phyloP scores from a whole-genome alignment of 352 stramenopile genomes.

The Pythium vanterpoolii region DNA sequence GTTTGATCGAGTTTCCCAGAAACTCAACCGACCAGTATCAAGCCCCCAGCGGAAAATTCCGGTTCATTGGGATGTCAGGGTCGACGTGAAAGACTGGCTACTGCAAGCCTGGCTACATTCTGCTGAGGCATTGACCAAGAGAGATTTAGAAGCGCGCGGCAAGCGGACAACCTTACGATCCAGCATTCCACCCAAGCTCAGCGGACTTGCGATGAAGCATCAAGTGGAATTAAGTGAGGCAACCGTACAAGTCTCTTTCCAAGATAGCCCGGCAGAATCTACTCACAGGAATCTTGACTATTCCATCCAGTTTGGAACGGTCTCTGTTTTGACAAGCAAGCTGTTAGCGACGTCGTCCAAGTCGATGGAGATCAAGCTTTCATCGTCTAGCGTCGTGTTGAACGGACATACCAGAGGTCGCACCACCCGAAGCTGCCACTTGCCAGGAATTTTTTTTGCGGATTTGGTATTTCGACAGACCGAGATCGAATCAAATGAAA shows the following conservation, averaged over 20 bases:
- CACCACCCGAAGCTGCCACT: neutral
- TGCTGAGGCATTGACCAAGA: neutral
- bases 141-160: slow-evolving; percentile 12
- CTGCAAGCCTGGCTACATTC: slow-evolving; percentile 11
- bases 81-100: slow-evolving; percentile 19
- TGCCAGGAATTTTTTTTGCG: slow-evolving; percentile 6
- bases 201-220: slow-evolving; percentile 9
- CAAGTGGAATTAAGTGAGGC: slow-evolving; percentile 14
- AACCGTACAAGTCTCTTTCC: slow-evolving; percentile 4
- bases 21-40: neutral
- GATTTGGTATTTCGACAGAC: slow-evolving; percentile 14
- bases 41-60: neutral
- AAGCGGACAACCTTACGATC: slow-evolving; percentile 5
- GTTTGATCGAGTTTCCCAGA: slow-evolving; percentile 6
- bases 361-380: slow-evolving; percentile 18
- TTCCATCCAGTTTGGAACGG: slow-evolving; percentile 3
- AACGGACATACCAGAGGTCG: slow-evolving; percentile 1
- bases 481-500: slow-evolving; percentile 4
- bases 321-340: slow-evolving; percentile 10
- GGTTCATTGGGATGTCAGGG: slow-evolving; percentile 8
- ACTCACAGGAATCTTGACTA: neutral
- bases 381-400: slow-evolving; percentile 7
- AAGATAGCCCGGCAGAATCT: neutral
- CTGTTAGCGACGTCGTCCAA: neutral
- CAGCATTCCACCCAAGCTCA: slow-evolving; percentile 16